Percentiles rank a stretch among this genome's conserved stretches.
These are phyloP conservation scores for Candida anglica DNA, from an alignment of 805 yeast genomes.

Conservation along the genomic window DNA sequence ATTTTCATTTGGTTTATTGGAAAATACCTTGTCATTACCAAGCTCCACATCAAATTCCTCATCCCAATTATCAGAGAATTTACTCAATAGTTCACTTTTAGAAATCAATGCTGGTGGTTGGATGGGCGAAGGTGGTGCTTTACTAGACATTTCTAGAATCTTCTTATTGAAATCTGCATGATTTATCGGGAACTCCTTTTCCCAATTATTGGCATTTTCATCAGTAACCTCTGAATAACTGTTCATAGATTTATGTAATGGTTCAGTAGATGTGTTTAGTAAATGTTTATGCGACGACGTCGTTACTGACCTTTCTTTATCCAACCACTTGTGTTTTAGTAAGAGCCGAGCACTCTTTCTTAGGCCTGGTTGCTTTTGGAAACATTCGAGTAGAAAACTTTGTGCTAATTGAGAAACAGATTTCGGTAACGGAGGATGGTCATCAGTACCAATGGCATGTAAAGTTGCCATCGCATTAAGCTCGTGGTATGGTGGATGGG, in stretches of 20 bases:
- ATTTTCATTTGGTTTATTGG: too few species aligned
- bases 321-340: constrained; percentile 62
- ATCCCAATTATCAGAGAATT: constrained; percentile 26
- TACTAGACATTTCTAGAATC: background rate
- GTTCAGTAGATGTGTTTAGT: constrained; percentile 2
- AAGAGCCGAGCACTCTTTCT: constrained; percentile 56
- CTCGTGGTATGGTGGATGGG: constrained; percentile 82
- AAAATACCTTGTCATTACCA: background rate
- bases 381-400: constrained; percentile 65
- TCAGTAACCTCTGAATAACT: constrained; percentile 25
- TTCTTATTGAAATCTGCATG: constrained; percentile 1
- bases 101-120: constrained; percentile 8
- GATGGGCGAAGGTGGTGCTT: background rate
- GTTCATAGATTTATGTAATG: constrained; percentile 16
- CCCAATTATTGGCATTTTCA: constrained; percentile 38
- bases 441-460: constrained; percentile 79
- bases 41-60: too few species aligned
- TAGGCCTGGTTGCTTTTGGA: constrained; percentile 62
- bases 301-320: background rate
- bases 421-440: constrained; percentile 64
- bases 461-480: constrained; percentile 73
- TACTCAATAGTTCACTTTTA: constrained; percentile 26
- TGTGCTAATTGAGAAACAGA: constrained; percentile 38
- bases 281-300: background rate
- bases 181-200: constrained; percentile 17